Percentiles rank a stretch among this genome's conserved stretches.
Evolutionary conservation across 2,329 filamentous ascomycete species (phyloP).

Genomic region (Pezicula neosporulosa): DNA sequence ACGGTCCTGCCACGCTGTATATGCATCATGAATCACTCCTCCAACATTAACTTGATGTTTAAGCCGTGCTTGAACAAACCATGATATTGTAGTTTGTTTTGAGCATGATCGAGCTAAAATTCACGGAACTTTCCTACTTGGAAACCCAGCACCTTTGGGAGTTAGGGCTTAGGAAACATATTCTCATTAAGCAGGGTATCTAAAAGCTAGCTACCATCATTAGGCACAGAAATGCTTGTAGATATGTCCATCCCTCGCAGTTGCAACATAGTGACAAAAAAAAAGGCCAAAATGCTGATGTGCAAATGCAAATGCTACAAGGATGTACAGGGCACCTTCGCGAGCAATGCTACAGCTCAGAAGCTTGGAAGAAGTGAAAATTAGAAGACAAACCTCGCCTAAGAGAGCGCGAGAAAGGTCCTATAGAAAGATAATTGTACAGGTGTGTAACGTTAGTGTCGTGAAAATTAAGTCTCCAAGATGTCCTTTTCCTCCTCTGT

Average conservation of each 20-base stretch:
- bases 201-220: constrained; percentile 1
- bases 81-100: too few relatives aligned
- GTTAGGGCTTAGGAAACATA: too few relatives aligned
- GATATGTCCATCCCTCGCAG: too few relatives aligned
- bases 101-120: too few relatives aligned
- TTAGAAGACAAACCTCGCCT: background rate
- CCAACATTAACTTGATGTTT: too few relatives aligned
- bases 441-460: constrained; percentile 3
- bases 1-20: too few relatives aligned
- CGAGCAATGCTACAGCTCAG: background rate
- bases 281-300: constrained; percentile 4
- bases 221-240: too few relatives aligned
- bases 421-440: constrained; percentile 8
- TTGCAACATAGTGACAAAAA: background rate
- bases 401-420: background rate
- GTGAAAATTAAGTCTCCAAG: constrained; percentile 21
- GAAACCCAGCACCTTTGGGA: too few relatives aligned
- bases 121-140: too few relatives aligned
- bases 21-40: too few relatives aligned
- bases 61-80: too few relatives aligned
- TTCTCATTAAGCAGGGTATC: background rate
- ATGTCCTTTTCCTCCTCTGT: constrained; percentile 29
- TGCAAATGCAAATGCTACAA: constrained; percentile 7
- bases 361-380: constrained; percentile 1
- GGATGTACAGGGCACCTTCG: background rate